These are phyloP conservation scores for Hevea brasiliensis DNA, from an alignment of 345 rosid genomes.

Conservation along the genomic window DNA sequence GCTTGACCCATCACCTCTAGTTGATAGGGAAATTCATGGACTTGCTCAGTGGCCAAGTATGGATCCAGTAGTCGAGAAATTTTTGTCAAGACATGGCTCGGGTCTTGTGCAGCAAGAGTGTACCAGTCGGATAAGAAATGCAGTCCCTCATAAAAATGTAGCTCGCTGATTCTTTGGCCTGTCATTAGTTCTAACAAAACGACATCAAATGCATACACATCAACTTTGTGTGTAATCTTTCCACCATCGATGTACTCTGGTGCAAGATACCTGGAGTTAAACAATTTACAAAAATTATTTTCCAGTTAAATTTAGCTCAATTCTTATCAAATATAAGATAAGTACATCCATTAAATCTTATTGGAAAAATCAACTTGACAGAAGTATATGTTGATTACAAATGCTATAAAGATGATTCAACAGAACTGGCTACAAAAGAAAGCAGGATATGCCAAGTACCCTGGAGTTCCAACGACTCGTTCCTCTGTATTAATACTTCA, in stretches of 20 bases:
- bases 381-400: neutral
- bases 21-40: constrained; percentile 35
- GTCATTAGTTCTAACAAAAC: constrained; percentile 62
- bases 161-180: constrained; percentile 46
- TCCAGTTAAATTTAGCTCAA: neutral
- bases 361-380: constrained; percentile 2
- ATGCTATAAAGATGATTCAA: too few species aligned
- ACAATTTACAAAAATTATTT: neutral
- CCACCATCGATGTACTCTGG: constrained; percentile 60
- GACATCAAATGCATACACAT: constrained; percentile 69
- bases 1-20: constrained; percentile 48
- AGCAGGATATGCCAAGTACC: constrained; percentile 34
- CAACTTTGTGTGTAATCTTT: constrained; percentile 47
- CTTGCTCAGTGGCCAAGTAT: constrained; percentile 31
- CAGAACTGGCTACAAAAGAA: neutral
- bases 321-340: neutral
- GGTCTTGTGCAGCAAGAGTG: constrained; percentile 36
- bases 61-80: constrained; percentile 44
- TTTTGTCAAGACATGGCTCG: constrained; percentile 31
- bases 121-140: constrained; percentile 46
- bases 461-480: constrained; percentile 50
- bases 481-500: constrained; percentile 39
- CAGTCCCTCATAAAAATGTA: constrained; percentile 41
- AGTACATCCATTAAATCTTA: neutral
- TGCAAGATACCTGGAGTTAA: constrained; percentile 53